A percentile compares a stretch with the other conserved stretches of the same genome.
These are phyloP conservation scores for Starmerella apicola DNA, from an alignment of 805 yeast genomes.

Conservation along the genomic window DNA sequence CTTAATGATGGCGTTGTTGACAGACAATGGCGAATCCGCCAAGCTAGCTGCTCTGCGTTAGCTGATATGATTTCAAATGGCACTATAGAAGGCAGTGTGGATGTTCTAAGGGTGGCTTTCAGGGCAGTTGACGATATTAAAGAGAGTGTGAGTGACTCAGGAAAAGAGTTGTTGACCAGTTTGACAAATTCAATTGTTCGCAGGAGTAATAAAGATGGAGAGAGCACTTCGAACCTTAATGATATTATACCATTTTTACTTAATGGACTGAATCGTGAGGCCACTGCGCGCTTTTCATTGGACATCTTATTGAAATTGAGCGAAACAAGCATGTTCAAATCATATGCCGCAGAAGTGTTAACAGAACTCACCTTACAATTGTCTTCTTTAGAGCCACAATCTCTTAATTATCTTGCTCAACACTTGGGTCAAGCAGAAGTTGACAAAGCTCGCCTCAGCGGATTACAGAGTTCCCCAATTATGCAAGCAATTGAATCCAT, in stretches of 20 bases:
- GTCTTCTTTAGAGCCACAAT: slow-evolving; percentile 86
- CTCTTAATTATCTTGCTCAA: slow-evolving; percentile 67
- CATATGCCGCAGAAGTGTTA: slow-evolving; percentile 56
- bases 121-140: slow-evolving; percentile 88
- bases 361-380: slow-evolving; percentile 58
- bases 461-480: slow-evolving; percentile 71
- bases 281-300: slow-evolving; percentile 42
- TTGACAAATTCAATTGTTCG: slow-evolving; percentile 13
- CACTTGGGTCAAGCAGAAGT: slow-evolving; percentile 47
- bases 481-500: slow-evolving; percentile 74
- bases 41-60: slow-evolving; percentile 68
- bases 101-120: slow-evolving; percentile 79
- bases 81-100: slow-evolving; percentile 25
- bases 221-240: slow-evolving; percentile 1
- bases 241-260: slow-evolving; percentile 12
- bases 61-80: slow-evolving; percentile 46
- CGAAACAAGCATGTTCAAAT: slow-evolving; percentile 43
- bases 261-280: slow-evolving; percentile 5
- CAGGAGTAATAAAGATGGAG: not conserved
- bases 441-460: slow-evolving; percentile 63
- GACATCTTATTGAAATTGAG: slow-evolving; percentile 61
- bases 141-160: slow-evolving; percentile 81
- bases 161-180: slow-evolving; percentile 51
- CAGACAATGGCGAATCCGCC: slow-evolving; percentile 87
- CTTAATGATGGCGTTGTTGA: slow-evolving; percentile 56